phyloP scores from a whole-genome alignment of 2,329 filamentous ascomycete species.

The Didymella segeticola region DNA sequence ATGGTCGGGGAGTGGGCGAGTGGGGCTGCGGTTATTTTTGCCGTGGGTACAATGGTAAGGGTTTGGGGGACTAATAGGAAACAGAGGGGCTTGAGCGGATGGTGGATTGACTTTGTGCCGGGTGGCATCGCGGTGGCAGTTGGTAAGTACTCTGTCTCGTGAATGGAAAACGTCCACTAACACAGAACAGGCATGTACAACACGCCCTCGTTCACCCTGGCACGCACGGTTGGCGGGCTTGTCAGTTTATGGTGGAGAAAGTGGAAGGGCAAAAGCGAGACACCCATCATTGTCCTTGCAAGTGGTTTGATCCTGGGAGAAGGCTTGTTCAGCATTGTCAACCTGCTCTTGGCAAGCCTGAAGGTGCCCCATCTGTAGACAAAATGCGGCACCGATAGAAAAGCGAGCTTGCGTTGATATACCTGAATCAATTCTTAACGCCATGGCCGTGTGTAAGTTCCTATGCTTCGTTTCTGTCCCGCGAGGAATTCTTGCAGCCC shows the following conservation, averaged over 20 bases:
- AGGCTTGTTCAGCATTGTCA: constrained; percentile 57
- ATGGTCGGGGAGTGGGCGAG: constrained; percentile 84
- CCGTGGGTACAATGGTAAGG: constrained; percentile 71
- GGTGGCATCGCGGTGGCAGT: constrained; percentile 96
- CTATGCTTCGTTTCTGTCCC: not conserved
- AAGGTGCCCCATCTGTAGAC: constrained; percentile 19
- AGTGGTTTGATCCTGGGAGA: constrained; percentile 77
- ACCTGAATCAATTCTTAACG: not conserved
- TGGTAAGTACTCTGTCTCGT: constrained; percentile 58
- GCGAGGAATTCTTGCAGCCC: not conserved
- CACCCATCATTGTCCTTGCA: constrained; percentile 87
- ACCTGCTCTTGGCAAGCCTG: constrained; percentile 75
- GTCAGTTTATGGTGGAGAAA: constrained; percentile 25
- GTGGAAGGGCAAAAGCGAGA: constrained; percentile 60
- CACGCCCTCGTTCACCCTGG: constrained; percentile 92
- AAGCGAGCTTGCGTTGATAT: not conserved
- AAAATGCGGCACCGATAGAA: too few species aligned
- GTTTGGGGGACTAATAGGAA: constrained; percentile 51
- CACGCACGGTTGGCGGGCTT: constrained; percentile 78
- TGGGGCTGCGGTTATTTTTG: constrained; percentile 77
- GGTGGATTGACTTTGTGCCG: constrained; percentile 79
- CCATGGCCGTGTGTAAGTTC: not conserved
- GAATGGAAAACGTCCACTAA: constrained; percentile 2
- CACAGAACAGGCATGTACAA: constrained; percentile 83
- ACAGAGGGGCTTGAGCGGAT: constrained; percentile 42